A percentile compares a stretch with the other conserved stretches of the same genome.
Evolutionary conservation across 352 stramenopile species (phyloP).

Genomic region (Phytophthora quininea): DNA sequence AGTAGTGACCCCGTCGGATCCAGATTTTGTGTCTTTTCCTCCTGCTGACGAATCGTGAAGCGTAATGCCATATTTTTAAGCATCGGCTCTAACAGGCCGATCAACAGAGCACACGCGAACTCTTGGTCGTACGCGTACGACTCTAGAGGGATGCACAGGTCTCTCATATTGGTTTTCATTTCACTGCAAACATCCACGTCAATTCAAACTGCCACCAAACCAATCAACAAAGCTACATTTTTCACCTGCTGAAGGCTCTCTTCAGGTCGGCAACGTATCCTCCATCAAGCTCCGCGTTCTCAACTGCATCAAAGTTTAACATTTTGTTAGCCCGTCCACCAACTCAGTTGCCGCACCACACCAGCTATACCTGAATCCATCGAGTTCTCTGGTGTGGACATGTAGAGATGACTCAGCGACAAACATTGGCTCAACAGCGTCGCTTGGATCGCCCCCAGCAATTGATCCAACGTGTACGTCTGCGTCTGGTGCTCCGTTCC

Average conservation of each 20-base stretch:
- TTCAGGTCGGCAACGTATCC: constrained; percentile 77
- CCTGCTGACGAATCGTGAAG: constrained; percentile 24
- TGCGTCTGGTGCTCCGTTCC: constrained; percentile 45
- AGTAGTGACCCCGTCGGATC: not conserved
- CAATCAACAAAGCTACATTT: too few species aligned
- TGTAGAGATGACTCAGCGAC: constrained; percentile 75
- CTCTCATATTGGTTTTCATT: constrained; percentile 87
- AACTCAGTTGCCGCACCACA: not conserved
- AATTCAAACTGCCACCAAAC: not conserved
- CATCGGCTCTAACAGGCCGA: constrained; percentile 74
- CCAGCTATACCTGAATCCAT: constrained; percentile 49
- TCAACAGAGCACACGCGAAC: constrained; percentile 69
- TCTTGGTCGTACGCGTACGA: constrained; percentile 86
- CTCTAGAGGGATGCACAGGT: constrained; percentile 83
- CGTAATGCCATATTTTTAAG: constrained; percentile 69
- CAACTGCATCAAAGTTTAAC: constrained; percentile 18
- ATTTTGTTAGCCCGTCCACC: not conserved
- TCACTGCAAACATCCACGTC: constrained; percentile 46
- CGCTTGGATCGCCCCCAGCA: constrained; percentile 72
- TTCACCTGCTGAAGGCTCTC: constrained; percentile 41
- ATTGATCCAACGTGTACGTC: constrained; percentile 63
- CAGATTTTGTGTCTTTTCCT: constrained; percentile 3
- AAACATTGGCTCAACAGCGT: constrained; percentile 73
- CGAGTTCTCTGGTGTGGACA: constrained; percentile 77
- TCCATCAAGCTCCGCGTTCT: constrained; percentile 66